Evolutionary conservation across 768 basidiomycete species (phyloP).

Genomic region (Termitomyces sp.): DNA sequence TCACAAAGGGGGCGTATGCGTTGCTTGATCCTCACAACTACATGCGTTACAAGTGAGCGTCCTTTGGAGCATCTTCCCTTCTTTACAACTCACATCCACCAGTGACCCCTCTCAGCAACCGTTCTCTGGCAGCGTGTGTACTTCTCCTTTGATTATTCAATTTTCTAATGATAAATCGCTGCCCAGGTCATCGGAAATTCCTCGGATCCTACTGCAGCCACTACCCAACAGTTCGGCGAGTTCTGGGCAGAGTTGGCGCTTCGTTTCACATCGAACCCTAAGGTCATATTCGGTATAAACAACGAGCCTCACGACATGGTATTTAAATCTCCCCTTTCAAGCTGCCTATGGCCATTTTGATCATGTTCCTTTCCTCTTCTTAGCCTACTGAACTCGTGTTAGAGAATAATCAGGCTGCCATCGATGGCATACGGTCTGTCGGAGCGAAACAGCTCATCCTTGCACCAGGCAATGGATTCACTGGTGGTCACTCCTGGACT

Average conservation of each 20-base stretch:
- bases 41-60: conserved; percentile 44
- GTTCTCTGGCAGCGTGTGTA: conserved; percentile 39
- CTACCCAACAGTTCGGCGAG: conserved; percentile 39
- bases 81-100: background rate
- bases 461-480: conserved; percentile 47
- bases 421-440: conserved; percentile 39
- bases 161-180: background rate
- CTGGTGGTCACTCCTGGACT: conserved; percentile 45
- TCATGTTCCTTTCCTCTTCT: background rate
- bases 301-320: conserved; percentile 50
- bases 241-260: conserved; percentile 43
- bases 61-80: background rate
- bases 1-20: conserved; percentile 40
- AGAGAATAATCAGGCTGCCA: conserved; percentile 42
- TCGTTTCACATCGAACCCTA: conserved; percentile 39
- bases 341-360: background rate
- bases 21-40: conserved; percentile 48
- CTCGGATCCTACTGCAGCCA: conserved; percentile 43
- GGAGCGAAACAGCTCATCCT: conserved; percentile 44
- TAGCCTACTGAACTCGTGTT: conserved; percentile 42
- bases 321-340: background rate
- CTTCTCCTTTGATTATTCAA: no score
- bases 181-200: conserved; percentile 45
- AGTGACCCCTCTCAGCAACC: conserved; percentile 46
- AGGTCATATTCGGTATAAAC: conserved; percentile 47